Conservation (phyloP, 1,139 yeast genomes). For the Suhomyces chickasaworum region DNA sequence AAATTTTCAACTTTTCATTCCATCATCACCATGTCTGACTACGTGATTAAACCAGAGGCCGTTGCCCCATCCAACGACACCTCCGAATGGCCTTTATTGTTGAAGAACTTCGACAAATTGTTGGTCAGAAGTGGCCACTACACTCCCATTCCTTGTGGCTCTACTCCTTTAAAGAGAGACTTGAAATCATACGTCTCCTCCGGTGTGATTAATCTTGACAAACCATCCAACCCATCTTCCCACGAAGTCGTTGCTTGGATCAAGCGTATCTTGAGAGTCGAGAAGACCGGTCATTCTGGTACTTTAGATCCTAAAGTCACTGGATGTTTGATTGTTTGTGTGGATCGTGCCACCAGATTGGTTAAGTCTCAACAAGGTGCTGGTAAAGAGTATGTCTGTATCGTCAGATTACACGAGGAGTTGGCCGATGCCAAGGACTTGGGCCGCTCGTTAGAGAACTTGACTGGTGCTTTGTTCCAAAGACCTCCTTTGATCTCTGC, state of each 20-base stretch:
- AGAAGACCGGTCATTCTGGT: constrained; percentile 99
- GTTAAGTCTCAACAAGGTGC: constrained; percentile 99
- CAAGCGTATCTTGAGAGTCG: constrained; percentile 90
- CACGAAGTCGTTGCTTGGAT: constrained; percentile 99
- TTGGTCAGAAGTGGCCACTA: constrained; percentile 95
- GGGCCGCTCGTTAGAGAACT: constrained; percentile 84
- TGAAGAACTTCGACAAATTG: constrained; percentile 91
- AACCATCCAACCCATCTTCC: constrained; percentile 96
- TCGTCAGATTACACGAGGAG: constrained; percentile 92
- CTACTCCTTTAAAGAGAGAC: constrained; percentile 94
- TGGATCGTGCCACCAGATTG: constrained; percentile 96
- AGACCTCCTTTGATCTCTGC: constrained; percentile 99
- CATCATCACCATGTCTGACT: constrained; percentile 51
- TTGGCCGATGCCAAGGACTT: constrained; percentile 88
- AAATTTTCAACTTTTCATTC: constrained; percentile 13
- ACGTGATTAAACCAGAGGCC: constrained; percentile 87
- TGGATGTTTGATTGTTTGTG: constrained; percentile 95
- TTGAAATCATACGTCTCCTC: constrained; percentile 85
- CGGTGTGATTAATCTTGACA: constrained; percentile 96
- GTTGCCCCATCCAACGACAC: constrained; percentile 81
- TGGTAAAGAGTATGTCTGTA: constrained; percentile 98
- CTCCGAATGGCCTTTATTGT: constrained; percentile 91
- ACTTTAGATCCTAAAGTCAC: constrained; percentile 99
- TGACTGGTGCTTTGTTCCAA: constrained; percentile 98
- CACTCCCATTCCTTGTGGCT: constrained; percentile 95